Evolutionary conservation across 2,329 filamentous ascomycete species (phyloP), one percentile per base, ranked within the genome.

Genomic region (Colletotrichum eremochloae): DNA sequence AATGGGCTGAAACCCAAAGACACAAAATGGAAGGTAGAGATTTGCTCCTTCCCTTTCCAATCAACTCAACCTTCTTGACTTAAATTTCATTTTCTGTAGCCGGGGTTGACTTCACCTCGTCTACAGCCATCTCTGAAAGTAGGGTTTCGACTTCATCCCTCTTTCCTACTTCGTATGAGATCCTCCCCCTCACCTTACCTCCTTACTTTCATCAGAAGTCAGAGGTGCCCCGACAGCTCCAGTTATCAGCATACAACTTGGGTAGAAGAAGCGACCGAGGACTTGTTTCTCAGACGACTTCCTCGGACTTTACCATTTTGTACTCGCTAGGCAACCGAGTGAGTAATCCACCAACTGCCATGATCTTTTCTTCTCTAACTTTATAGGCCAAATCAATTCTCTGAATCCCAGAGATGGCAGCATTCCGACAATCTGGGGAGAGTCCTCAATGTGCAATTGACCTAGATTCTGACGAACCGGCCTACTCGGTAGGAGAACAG

Each of bases 391-490:
- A 24, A 1, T 36, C 8, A 1, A 11, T 4, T 20, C 3, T n/a
- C 9, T n/a, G 18, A 18, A 15, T 20, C 2, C 3, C 12, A 9
- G 7, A 9, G 12, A 57, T 57, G 55, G 20, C 20, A 24, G 18
- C 20, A 5, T 24, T 5, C 0, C 11, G 40, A 14, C 31, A 24
- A 5, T 29, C 65, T 1, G 68, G 68, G 29, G 31, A 24, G 1
- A 73, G 61, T 9, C 70, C 61, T 2, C 18, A n/a, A 5, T 31
- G 61, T 7, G 61, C 67, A 0, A 71, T 67, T 15, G 42, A 56
- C 2, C 42, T 70, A 20, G 65, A 73, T 8, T 57, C 14, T 2
- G 53, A 66, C 24, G 69, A 69, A 14, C 36, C 55, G 4, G 20
- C 33, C 20, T 40, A 50, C 5, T 40, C 61, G 3, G 44, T 46